phyloP scores from a whole-genome alignment of 345 rosid genomes.

The Gossypium stocksii region DNA sequence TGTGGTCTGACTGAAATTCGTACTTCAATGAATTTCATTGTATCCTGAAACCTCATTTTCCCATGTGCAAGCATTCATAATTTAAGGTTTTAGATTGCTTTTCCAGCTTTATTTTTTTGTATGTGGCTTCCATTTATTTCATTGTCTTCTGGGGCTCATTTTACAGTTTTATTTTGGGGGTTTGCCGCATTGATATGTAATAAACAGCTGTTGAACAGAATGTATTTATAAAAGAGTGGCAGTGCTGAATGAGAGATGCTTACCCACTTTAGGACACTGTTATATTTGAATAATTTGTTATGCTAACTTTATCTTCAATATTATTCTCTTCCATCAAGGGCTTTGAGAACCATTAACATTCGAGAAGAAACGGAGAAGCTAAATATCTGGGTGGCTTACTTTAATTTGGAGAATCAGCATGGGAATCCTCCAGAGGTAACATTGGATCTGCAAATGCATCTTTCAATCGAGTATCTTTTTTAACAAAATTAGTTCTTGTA shows the following conservation, averaged over 20 bases:
- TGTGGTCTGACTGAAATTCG: background rate
- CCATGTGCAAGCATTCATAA: background rate
- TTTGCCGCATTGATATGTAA: background rate
- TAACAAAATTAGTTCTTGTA: background rate
- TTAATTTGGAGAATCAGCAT: slow-evolving; percentile 87
- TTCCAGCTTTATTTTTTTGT: background rate
- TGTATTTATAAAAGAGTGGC: background rate
- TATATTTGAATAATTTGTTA: background rate
- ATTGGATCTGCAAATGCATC: background rate
- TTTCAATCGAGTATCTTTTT: background rate
- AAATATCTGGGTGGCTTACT: slow-evolving; percentile 93
- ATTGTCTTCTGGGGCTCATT: background rate
- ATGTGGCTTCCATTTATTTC: background rate
- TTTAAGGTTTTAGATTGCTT: background rate
- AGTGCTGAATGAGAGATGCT: background rate
- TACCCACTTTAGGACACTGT: background rate
- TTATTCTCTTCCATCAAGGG: slow-evolving; percentile 45
- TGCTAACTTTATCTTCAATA: background rate
- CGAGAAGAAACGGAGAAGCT: slow-evolving; percentile 95
- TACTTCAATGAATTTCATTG: background rate
- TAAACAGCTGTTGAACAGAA: background rate
- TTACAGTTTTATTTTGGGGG: background rate
- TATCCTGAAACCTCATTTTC: background rate
- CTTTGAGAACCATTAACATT: slow-evolving; percentile 74
- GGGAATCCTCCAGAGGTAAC: slow-evolving; percentile 93